Percentiles rank a stretch among this genome's conserved stretches.
phyloP scores from a whole-genome alignment of 2,329 filamentous ascomycete species.

The Cryoendolithus antarcticus region DNA sequence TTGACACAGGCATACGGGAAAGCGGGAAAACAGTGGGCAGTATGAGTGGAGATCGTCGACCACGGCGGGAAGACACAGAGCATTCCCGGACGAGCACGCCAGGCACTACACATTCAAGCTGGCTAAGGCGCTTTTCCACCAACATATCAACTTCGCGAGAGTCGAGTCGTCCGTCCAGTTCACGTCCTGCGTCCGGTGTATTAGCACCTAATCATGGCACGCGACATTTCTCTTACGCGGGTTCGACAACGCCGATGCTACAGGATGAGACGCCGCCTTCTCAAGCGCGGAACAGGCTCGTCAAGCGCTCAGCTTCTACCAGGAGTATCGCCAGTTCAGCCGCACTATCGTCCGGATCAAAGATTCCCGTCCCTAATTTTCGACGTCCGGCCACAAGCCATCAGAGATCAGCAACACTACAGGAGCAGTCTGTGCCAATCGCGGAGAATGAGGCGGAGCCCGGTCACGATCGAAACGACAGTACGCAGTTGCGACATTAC shows the following conservation, averaged over 20 bases:
- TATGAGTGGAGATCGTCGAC: background rate
- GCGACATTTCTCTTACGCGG: conserved; percentile 32
- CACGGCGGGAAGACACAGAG: conserved; percentile 4
- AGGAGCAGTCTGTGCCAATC: no score
- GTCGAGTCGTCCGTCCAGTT: conserved; percentile 40
- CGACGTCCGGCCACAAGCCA: conserved; percentile 68
- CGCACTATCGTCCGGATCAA: conserved; percentile 40
- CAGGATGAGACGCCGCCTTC: conserved; percentile 25
- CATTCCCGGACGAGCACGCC: conserved; percentile 7
- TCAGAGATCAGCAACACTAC: conserved; percentile 59
- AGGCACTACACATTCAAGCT: conserved; percentile 24
- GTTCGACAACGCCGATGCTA: conserved; percentile 53
- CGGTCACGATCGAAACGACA: conserved; percentile 6
- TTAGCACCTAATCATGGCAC: conserved; percentile 51
- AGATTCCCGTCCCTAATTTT: conserved; percentile 53
- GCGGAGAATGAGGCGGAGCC: conserved; percentile 5
- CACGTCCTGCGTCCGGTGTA: conserved; percentile 53
- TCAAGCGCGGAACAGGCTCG: conserved; percentile 59
- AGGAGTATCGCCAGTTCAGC: conserved; percentile 34
- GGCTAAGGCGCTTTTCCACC: conserved; percentile 58
- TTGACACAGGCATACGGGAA: no score
- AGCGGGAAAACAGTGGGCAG: no score
- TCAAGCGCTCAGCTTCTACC: conserved; percentile 56
- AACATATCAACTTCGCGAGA: conserved; percentile 21
- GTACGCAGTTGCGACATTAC: conserved; percentile 22